Conservation (phyloP, 139 green algal genomes). For the Volvox reticuliferus region DNA sequence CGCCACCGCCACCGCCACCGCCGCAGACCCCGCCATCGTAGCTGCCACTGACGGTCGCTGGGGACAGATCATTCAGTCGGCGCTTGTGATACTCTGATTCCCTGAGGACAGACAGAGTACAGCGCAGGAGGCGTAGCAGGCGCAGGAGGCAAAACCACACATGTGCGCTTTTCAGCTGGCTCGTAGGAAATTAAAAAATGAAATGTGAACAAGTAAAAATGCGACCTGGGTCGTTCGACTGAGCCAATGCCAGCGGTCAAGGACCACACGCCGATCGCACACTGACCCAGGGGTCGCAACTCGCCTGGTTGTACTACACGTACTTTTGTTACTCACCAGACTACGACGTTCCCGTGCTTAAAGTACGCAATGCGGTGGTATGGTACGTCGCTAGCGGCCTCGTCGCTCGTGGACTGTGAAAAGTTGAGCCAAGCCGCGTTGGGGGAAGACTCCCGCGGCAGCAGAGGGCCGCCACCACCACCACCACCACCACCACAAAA, state of each 20-base stretch:
- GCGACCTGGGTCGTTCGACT: too few species aligned
- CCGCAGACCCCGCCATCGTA: background rate
- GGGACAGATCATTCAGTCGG: constrained; percentile 28
- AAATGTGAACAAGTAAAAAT: too few species aligned
- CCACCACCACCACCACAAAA: constrained; percentile 41
- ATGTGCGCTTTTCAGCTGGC: too few species aligned
- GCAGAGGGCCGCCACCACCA: background rate
- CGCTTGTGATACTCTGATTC: constrained; percentile 50
- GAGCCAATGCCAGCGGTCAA: too few species aligned
- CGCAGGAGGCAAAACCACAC: too few species aligned
- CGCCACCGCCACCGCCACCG: background rate
- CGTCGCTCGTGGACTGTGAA: constrained; percentile 7
- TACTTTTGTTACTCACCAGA: constrained; percentile 56
- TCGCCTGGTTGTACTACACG: too few species aligned
- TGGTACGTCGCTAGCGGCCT: constrained; percentile 45
- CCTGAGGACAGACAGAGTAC: background rate
- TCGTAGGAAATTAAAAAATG: too few species aligned
- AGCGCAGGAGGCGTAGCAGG: too few species aligned
- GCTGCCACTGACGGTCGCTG: background rate
- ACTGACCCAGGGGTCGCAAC: too few species aligned
- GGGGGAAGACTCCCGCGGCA: background rate
- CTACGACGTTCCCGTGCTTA: constrained; percentile 44
- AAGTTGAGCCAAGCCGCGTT: background rate
- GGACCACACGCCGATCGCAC: too few species aligned
- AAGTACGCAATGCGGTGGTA: constrained; percentile 69